phyloP scores from a whole-genome alignment of 345 rosid genomes.

The Gossypium thurberi region DNA sequence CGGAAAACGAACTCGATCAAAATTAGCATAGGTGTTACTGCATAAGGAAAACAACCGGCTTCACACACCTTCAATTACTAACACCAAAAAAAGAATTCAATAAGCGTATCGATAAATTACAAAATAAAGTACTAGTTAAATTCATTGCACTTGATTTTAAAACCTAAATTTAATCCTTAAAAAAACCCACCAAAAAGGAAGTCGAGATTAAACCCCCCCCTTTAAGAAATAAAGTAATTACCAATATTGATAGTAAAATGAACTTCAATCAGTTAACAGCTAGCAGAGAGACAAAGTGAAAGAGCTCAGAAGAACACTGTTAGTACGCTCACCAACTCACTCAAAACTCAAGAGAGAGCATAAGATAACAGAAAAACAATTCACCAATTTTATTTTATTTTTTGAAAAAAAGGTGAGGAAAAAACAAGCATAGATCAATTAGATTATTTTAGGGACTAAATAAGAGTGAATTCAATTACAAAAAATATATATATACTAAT shows the following conservation, averaged over 20 bases:
- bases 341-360: not conserved
- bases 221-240: not conserved
- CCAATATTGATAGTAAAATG: not conserved
- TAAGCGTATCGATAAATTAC: not conserved
- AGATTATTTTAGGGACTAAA: slow-evolving; percentile 26
- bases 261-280: not conserved
- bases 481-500: not conserved
- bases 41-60: not conserved
- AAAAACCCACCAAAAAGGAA: too few species aligned
- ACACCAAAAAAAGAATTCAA: not conserved
- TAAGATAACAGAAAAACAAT: not conserved
- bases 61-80: slow-evolving; percentile 1
- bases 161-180: not conserved
- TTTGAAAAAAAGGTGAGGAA: not conserved
- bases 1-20: slow-evolving; percentile 3
- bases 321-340: slow-evolving; percentile 12
- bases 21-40: slow-evolving; percentile 10
- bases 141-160: not conserved
- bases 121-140: not conserved
- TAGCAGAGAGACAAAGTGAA: not conserved
- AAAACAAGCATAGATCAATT: slow-evolving; percentile 27
- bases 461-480: slow-evolving; percentile 13
- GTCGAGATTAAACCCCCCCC: not conserved
- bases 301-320: not conserved
- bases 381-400: not conserved